Percentiles rank a stretch among this genome's conserved stretches.
These are phyloP conservation scores for Ceratobasidium theobromae DNA, from an alignment of 1,284 basidiomycete genomes.

Conservation along the genomic window DNA sequence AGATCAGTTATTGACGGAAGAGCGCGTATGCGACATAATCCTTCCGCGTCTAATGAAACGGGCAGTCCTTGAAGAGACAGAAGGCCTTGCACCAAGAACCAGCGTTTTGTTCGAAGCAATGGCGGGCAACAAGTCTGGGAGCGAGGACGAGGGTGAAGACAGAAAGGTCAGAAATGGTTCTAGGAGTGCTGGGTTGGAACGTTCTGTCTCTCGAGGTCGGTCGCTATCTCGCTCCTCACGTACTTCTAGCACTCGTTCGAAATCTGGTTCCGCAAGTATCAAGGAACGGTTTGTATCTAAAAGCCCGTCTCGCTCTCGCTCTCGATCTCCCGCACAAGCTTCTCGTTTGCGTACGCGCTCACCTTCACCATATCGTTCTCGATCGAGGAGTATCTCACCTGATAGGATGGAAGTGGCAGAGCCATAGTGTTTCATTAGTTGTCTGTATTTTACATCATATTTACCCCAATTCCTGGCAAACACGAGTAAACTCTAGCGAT, in stretches of 20 bases:
- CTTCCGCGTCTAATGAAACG: conserved; percentile 87
- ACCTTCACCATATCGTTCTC: conserved; percentile 40
- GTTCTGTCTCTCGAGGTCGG: conserved; percentile 4
- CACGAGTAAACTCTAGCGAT: neutral
- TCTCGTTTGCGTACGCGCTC: conserved; percentile 22
- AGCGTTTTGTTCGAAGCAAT: conserved; percentile 81
- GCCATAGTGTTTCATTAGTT: neutral
- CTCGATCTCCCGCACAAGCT: conserved; percentile 32
- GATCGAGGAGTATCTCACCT: conserved; percentile 45
- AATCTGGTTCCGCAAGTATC: neutral
- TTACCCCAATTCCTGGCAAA: neutral
- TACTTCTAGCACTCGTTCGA: neutral
- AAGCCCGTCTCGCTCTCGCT: conserved; percentile 40
- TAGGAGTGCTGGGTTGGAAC: neutral
- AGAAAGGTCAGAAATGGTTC: conserved; percentile 5
- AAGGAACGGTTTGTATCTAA: conserved; percentile 27
- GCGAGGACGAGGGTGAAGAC: conserved; percentile 36
- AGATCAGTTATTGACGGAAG: conserved; percentile 81
- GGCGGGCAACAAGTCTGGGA: conserved; percentile 54
- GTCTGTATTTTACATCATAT: neutral
- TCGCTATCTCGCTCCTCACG: conserved; percentile 3
- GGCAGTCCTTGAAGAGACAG: conserved; percentile 85
- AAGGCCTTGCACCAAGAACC: conserved; percentile 81
- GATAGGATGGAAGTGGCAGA: conserved; percentile 39
- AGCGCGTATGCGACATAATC: conserved; percentile 95